These are phyloP conservation scores for Oleoguttula mirabilis DNA, from an alignment of 495 filamentous ascomycete genomes.

Conservation along the genomic window DNA sequence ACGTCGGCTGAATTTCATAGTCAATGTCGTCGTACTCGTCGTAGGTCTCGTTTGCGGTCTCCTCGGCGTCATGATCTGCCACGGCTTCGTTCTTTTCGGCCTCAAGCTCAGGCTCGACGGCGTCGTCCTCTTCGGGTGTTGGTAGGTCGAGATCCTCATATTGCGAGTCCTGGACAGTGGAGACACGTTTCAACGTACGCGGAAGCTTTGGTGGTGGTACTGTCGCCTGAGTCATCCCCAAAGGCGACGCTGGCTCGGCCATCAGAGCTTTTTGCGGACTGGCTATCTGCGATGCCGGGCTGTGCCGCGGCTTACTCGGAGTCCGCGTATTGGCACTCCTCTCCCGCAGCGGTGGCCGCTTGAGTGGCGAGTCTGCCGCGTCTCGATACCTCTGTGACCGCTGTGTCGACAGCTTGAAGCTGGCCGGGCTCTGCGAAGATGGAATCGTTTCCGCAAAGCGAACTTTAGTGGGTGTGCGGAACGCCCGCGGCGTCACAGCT, in stretches of 20 bases:
- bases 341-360: constrained; percentile 12
- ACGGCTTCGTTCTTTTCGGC: neutral
- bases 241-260: too few relatives aligned
- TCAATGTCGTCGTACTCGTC: neutral
- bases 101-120: neutral
- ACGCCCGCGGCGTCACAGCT: too few relatives aligned
- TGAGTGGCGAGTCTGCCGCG: too few relatives aligned
- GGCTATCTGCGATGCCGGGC: neutral
- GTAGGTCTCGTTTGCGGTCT: neutral
- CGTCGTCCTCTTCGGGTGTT: neutral
- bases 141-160: neutral
- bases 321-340: constrained; percentile 3
- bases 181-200: constrained; percentile 2
- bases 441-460: constrained; percentile 12
- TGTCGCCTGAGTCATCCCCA: too few relatives aligned
- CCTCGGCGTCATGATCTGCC: neutral
- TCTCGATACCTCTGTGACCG: neutral
- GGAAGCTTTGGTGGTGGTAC: neutral
- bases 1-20: constrained; percentile 7
- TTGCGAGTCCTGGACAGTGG: constrained; percentile 11
- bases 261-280: neutral
- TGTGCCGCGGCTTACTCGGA: neutral
- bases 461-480: constrained; percentile 3
- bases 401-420: constrained; percentile 3
- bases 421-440: constrained; percentile 14